Base-by-base conservation (phyloP, 345 rosid species). In the Pistacia integerrima region DNA sequence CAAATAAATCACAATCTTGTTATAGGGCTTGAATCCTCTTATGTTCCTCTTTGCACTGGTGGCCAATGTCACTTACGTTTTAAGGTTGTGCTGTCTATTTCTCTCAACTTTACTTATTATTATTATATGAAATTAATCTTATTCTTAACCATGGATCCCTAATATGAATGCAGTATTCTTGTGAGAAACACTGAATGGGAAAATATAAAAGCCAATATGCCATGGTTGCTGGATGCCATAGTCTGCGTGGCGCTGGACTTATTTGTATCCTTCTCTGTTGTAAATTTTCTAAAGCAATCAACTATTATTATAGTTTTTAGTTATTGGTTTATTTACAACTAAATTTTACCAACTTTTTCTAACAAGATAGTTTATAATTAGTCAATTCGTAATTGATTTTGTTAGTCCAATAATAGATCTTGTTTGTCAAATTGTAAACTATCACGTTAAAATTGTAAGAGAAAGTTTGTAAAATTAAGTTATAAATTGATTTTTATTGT, bases 11-110 rank as follows among this genome's bases (percentile, higher is more conserved):
- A 59, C 5, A 3, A 11, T 14, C 30, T 20, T 49, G 18, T 30
- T n/a, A 18, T 48, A 95, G 99, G 98, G 98, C 17, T 77, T 96
- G 82, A 96, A 96, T 87, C 99, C 98, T 85, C 92, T 92, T 33
- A 96, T 93, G 98, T 96, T 96, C 80, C 8, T 96, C 77, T 96
- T 96, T 25, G 97, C 98, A 4, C 71, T 93, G 77, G 73, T 89
- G 11, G 98, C 97, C 8, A 96, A 93, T 82, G 92, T 87, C 62
- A 86, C 97, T 72, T 92, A 96, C 30, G 97, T 92, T 55, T 89
- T 82, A 77, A 91, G 97, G 94, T 91, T 65, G 11, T 56, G 30
- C 57, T 22, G 58, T 44, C 35, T 69, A 5, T 44, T 28, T 30
- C 17, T 4, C 18, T 30, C 44, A 46, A 8, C 8, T 11, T 13